These are phyloP conservation scores for Aspergillus neoniger DNA, from an alignment of 2,329 filamentous ascomycete genomes.

Conservation along the genomic window DNA sequence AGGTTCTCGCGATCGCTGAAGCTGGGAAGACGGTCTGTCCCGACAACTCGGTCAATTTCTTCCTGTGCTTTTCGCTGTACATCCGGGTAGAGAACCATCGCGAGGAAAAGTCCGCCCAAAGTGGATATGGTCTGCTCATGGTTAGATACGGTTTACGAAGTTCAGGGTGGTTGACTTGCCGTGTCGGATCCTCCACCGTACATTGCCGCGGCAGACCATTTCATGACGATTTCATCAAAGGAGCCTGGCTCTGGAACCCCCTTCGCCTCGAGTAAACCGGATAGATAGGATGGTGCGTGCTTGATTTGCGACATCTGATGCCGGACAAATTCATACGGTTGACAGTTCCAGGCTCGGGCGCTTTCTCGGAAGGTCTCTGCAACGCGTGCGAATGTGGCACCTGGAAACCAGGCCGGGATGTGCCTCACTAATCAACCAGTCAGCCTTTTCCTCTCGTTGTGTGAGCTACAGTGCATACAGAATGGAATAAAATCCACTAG, in stretches of 20 bases:
- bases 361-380: conserved; percentile 24
- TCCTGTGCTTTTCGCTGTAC: conserved; percentile 12
- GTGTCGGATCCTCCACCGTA: conserved; percentile 49
- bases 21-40: conserved; percentile 2
- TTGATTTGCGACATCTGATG: conserved; percentile 15
- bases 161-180: conserved; percentile 19
- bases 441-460: background rate
- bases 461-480: conserved; percentile 1
- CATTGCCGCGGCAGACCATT: conserved; percentile 47
- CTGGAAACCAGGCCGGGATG: conserved; percentile 14
- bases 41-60: conserved; percentile 13
- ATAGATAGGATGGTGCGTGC: conserved; percentile 20
- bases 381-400: background rate
- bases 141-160: background rate
- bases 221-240: conserved; percentile 37
- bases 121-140: background rate
- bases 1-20: conserved; percentile 9
- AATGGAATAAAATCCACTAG: conserved; percentile 16
- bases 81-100: conserved; percentile 12
- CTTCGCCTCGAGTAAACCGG: conserved; percentile 17
- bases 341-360: conserved; percentile 33
- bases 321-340: conserved; percentile 40
- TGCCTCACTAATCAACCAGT: conserved; percentile 9
- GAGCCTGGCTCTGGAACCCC: conserved; percentile 10
- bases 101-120: conserved; percentile 7